Evolutionary conservation across 2,329 filamentous ascomycete genomes (phyloP).

Genomic region (Arthrobotrys megalospora): DNA sequence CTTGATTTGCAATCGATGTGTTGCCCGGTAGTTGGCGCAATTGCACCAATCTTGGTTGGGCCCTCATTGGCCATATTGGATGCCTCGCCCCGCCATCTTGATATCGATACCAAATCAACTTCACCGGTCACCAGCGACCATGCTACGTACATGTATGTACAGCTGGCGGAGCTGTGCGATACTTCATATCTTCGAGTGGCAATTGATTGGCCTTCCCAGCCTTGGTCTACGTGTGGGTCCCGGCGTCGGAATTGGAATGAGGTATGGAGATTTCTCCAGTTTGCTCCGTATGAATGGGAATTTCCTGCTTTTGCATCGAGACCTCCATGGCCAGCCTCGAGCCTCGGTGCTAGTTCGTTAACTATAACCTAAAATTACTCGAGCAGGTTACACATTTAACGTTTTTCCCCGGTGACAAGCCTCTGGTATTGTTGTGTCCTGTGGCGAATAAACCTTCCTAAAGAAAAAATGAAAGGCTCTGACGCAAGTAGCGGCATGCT

Average conservation of each 20-base stretch:
- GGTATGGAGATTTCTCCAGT: constrained; percentile 28
- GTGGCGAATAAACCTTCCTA: constrained; percentile 39
- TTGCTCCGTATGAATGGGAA: constrained; percentile 38
- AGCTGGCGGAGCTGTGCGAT: neutral
- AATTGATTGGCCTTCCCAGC: constrained; percentile 17
- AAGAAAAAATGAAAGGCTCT: constrained; percentile 15
- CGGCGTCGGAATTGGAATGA: constrained; percentile 43
- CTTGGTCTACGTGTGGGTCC: neutral
- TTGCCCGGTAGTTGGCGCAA: neutral
- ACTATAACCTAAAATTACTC: constrained; percentile 22
- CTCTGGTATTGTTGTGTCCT: constrained; percentile 12
- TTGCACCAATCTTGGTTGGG: no score
- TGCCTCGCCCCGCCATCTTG: no score
- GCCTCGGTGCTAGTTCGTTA: constrained; percentile 12
- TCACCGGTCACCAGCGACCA: neutral
- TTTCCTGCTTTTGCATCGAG: constrained; percentile 41
- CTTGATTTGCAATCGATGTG: neutral
- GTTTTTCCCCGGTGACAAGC: constrained; percentile 23
- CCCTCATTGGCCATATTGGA: no score
- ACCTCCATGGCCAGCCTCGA: constrained; percentile 21
- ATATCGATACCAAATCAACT: neutral
- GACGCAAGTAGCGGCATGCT: constrained; percentile 52
- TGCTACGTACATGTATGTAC: neutral
- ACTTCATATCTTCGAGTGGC: constrained; percentile 4
- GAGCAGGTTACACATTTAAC: constrained; percentile 45